Evolutionary conservation across 2,329 filamentous ascomycete genomes (phyloP).

Genomic region (Torrubiellomyces zombiae): DNA sequence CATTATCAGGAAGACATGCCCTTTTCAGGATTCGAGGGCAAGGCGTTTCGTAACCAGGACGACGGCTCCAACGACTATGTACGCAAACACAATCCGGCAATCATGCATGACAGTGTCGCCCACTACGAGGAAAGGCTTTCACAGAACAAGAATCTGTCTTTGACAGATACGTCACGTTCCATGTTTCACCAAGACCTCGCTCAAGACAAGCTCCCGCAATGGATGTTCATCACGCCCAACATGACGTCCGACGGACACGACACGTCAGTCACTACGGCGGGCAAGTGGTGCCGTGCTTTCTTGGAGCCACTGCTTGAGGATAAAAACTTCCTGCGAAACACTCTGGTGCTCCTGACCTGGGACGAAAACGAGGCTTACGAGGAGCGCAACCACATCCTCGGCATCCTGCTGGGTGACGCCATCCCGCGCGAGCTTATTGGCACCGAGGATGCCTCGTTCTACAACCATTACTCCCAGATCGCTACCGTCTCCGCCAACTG

Average conservation of each 20-base stretch:
- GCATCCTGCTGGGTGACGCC: slow-evolving; percentile 58
- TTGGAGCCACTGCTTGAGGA: slow-evolving; percentile 54
- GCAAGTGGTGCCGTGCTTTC: slow-evolving; percentile 50
- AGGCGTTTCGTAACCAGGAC: slow-evolving; percentile 43
- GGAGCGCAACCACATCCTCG: slow-evolving; percentile 50
- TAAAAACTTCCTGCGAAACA: slow-evolving; percentile 57
- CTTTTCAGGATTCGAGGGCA: slow-evolving; percentile 55
- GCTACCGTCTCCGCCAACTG: slow-evolving; percentile 55
- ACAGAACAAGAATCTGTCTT: slow-evolving; percentile 54
- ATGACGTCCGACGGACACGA: slow-evolving; percentile 68
- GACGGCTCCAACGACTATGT: slow-evolving; percentile 61
- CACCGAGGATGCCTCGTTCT: slow-evolving; percentile 52
- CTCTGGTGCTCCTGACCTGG: slow-evolving; percentile 60
- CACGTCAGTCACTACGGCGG: slow-evolving; percentile 50
- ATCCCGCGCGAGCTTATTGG: slow-evolving; percentile 47
- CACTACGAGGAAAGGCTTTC: slow-evolving; percentile 40
- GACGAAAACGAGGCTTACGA: slow-evolving; percentile 62
- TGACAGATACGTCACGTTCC: slow-evolving; percentile 23
- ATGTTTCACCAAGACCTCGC: slow-evolving; percentile 52
- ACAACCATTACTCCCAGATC: slow-evolving; percentile 57
- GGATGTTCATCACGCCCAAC: slow-evolving; percentile 56
- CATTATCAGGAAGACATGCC: slow-evolving; percentile 68
- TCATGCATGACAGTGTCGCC: slow-evolving; percentile 51
- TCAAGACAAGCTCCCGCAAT: slow-evolving; percentile 49
- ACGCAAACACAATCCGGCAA: slow-evolving; percentile 59